Evolutionary conservation across 1,139 yeast species (phyloP), one percentile per base, ranked within the genome.

Genomic region (Yamadazyma triangularis): DNA sequence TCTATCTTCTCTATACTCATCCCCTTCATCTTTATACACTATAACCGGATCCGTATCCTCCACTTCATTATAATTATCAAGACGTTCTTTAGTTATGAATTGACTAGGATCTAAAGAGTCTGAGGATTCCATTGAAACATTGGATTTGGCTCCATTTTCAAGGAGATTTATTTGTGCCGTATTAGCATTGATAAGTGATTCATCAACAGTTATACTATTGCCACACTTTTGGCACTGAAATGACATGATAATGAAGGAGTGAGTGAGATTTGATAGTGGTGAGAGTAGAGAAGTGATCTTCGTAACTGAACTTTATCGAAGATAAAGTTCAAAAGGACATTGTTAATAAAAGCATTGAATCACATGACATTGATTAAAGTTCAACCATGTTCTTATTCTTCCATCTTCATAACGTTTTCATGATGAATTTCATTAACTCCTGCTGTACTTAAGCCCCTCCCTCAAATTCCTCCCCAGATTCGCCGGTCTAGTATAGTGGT

Each of bases 401-500:
- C n/a, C n/a, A n/a, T n/a, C n/a, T n/a, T n/a, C n/a, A n/a, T n/a
- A n/a, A n/a, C n/a, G n/a, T n/a, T n/a, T n/a, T n/a, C n/a, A n/a
- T n/a, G n/a, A n/a, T n/a, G n/a, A n/a, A n/a, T n/a, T n/a, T n/a
- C n/a, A n/a, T n/a, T n/a, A n/a, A n/a, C 20, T 18, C 20, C 20
- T 9, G 6, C 20, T 18, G 20, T 9, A 7, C 20, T 7, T 18
- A 9, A 7, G 9, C 20, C 20, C 20, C 20, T n/a, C n/a, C n/a
- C n/a, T n/a, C n/a, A n/a, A n/a, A n/a, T n/a, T n/a, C n/a, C n/a
- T n/a, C 20, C 11, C 16, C 15, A 35, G 37, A 34, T 28, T 16
- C 21, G 57, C 57, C 55, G 54, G 47, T 48, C 53, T 52, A 49
- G 70, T 64, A 63, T 64, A 64, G 70, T 64, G 70, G 70, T 63